Percentiles rank a stretch among this genome's conserved stretches.
Conservation (phyloP, 345 rosid genomes). For the Gossypium thurberi region DNA sequence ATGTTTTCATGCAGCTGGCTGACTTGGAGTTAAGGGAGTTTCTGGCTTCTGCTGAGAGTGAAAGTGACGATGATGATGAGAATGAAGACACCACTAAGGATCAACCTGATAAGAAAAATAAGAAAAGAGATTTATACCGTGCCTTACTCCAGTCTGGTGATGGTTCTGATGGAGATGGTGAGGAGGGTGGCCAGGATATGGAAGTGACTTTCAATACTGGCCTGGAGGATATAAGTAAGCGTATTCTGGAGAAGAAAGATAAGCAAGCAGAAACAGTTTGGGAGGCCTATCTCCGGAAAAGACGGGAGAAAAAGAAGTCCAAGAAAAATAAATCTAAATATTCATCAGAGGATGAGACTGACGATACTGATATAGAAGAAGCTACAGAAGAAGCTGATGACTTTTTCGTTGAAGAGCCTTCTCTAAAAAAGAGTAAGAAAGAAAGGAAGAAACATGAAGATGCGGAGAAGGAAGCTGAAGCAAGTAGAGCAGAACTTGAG, state of each 20-base stretch:
- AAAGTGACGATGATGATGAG: slow-evolving; percentile 47
- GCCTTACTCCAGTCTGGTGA: slow-evolving; percentile 57
- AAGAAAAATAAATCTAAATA: slow-evolving; percentile 48
- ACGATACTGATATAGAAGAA: slow-evolving; percentile 34
- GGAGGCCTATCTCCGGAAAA: slow-evolving; percentile 57
- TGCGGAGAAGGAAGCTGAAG: slow-evolving; percentile 38
- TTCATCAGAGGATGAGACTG: slow-evolving; percentile 48
- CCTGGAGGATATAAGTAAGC: slow-evolving; percentile 82
- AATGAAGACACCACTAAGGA: slow-evolving; percentile 26
- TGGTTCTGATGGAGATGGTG: slow-evolving; percentile 54
- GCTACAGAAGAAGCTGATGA: slow-evolving; percentile 46
- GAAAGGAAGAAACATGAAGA: slow-evolving; percentile 27
- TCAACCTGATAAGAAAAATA: slow-evolving; percentile 37
- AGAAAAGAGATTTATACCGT: slow-evolving; percentile 49
- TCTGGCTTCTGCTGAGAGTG: slow-evolving; percentile 84
- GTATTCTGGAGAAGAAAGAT: slow-evolving; percentile 63
- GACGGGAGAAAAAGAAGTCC: slow-evolving; percentile 62
- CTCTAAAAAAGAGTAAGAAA: slow-evolving; percentile 36
- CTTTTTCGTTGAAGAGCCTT: slow-evolving; percentile 64
- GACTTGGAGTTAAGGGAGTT: slow-evolving; percentile 74
- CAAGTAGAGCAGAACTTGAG: slow-evolving; percentile 79
- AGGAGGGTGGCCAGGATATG: slow-evolving; percentile 68
- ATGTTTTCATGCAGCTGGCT: slow-evolving; percentile 46
- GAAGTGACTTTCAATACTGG: slow-evolving; percentile 89
- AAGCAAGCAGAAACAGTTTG: slow-evolving; percentile 70